Evolutionary conservation across 2,329 filamentous ascomycete species (phyloP), one percentile per base, ranked within the genome.

Genomic region (Hysterium pulicare): DNA sequence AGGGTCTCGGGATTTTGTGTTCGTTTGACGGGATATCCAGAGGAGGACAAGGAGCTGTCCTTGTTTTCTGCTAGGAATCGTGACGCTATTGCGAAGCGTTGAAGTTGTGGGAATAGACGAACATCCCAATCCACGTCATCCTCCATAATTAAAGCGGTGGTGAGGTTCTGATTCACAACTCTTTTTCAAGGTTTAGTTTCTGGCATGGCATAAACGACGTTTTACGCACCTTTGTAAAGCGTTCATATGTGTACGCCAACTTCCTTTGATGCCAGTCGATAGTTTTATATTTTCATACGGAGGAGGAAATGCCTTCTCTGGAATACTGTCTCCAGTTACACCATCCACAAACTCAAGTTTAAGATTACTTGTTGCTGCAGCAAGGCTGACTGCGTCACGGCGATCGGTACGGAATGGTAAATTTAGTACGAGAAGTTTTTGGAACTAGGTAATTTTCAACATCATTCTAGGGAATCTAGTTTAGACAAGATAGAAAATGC

Each of bases 341-440:
- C 75, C 77, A 19, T 74, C 67, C 1, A 76, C 54, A 54, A 71
- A 79, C 1, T 69, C 68, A 20, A 79, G 53, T 0, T 66, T 53
- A 6, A 79, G 52, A 10, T 67, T 66, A 20, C 66, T 75, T 5
- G 75, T 63, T 1, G 70, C 67, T 2, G 73, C 73, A 2, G 72
- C 71, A 5, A 78, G 60, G 1, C 67, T 62, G 52, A 79, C 70
- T 2, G 71, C 65, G 59, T 80, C 74, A 32, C 74, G 69, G 8
- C 75, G 70, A 48, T 81, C 77, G 17, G 69, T 73, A 3, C 77
- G 63, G 16, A 66, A 66, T 1, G 74, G 72, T 5, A 79, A 66
- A 35, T 74, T 77, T 34, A 81, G 68, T 17, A 76, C 73, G 47
- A 78, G 69, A 11, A 80, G 72, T 39, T 74, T 68, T 24, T 74